Evolutionary conservation across 2,329 filamentous ascomycete genomes (phyloP), one percentile per base, ranked within the genome.

Genomic region (Thermoascus crustaceus): DNA sequence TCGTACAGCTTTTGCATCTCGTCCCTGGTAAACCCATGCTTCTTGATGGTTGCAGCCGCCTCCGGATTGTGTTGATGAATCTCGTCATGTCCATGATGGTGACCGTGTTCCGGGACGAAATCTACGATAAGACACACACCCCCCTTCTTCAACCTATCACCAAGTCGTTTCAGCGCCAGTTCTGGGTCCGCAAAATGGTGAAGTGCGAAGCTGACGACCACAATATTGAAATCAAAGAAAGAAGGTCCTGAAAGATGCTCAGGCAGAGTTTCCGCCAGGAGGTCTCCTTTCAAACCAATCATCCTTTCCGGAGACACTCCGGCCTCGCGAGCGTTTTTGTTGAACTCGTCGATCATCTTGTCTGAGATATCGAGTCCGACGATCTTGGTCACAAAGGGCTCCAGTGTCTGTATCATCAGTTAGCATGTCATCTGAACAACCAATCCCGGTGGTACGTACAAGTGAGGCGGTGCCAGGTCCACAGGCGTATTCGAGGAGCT

Each of bases 401-500:
- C 73, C 9, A 83, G 66, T 9, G 75, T 67, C 73, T 80, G 34
- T 22, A 40, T 48, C 5, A 45, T 38, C 34, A 16, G 10, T 29
- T 26, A 23, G 19, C 20, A n/a, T 34, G 23, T 24, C 5, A 20
- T 6, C n/a, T 21, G 19, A 25, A 9, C 23, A 34, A 32, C 14
- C 25, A 6, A 17, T 20, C 2, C 37, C 17, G n/a, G 18, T 17
- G 32, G 18, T 13, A 60, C 69, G 46, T 53, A 82, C 79, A 55
- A 72, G 69, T 8, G 80, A 80, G 43, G 84, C 66, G 36, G 75
- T 58, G 2, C 81, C 81, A 4, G 80, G 79, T 6, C 83, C 83
- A 52, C 82, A 87, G 10, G 83, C 83, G 57, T 87, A 88, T 54
- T 88, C 83, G 2, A 87, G 65, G 13, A 85, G 59, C 30, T 71